These are phyloP conservation scores for Fomitiporia mediterranea DNA, from an alignment of 1,284 basidiomycete species.

Conservation along the genomic window DNA sequence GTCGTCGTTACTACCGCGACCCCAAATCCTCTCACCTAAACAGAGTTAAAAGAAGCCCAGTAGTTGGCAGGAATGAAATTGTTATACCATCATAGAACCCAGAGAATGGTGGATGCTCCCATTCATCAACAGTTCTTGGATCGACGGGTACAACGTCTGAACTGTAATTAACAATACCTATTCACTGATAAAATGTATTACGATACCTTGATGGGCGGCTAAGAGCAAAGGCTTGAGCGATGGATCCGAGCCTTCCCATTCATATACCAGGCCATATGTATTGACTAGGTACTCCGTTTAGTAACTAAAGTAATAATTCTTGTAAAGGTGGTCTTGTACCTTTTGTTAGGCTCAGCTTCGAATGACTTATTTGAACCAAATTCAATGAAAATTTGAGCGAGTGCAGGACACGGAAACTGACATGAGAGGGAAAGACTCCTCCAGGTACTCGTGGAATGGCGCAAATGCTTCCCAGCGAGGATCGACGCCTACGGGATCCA, in stretches of 20 bases:
- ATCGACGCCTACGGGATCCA: conserved; percentile 24
- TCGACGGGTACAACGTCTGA: conserved; percentile 42
- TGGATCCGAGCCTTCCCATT: conserved; percentile 41
- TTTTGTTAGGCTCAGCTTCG: conserved; percentile 33
- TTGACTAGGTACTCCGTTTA: conserved; percentile 31
- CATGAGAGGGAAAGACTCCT: conserved; percentile 23
- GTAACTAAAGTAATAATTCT: no score
- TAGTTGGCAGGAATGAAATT: neutral
- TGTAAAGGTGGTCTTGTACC: no score
- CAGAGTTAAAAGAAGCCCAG: neutral
- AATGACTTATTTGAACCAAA: conserved; percentile 29
- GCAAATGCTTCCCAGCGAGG: conserved; percentile 25
- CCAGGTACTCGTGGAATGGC: conserved; percentile 24
- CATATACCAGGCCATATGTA: conserved; percentile 44
- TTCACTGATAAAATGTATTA: neutral
- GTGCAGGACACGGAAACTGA: no score
- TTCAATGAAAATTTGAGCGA: no score
- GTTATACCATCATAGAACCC: conserved; percentile 36
- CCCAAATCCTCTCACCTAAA: conserved; percentile 34
- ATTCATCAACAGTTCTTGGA: conserved; percentile 33
- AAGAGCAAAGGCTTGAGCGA: conserved; percentile 45
- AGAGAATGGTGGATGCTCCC: conserved; percentile 40
- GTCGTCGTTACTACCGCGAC: conserved; percentile 37
- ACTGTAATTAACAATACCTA: no score
- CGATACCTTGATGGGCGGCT: conserved; percentile 41